Base-by-base conservation (phyloP, 163 green algal genomes). In the Volvox carteri region DNA sequence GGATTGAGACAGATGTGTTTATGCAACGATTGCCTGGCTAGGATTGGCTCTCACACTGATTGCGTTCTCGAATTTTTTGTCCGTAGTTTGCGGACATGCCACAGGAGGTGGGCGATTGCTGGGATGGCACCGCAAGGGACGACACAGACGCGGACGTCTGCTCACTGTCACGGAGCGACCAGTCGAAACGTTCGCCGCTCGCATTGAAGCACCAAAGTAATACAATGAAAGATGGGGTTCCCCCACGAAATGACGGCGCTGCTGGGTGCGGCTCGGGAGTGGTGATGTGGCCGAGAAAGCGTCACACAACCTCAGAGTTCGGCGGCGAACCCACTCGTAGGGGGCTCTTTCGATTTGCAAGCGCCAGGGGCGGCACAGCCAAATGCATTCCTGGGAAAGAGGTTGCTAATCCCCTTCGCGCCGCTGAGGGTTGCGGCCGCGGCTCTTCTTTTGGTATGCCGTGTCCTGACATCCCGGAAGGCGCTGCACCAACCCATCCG, bases 161-260 rank as follows among this genome's bases (percentile, higher is more conserved):
- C 7, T n/a, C 7, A 42, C 74, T 52, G 4, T 30, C 74, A 6
- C 74, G 74, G 42, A 83, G 46, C 74, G 74, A 83, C 74, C 74
- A 83, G 74, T 28, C 25, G 16, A 67, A 67, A 33, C 46, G 28
- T 1, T 83, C 46, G 1, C 72, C 72, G 28, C 9, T 28, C 37
- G 37, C 52, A 5, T 14, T 78, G 68, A 37, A 56, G 5, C n/a
- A n/a, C n/a, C n/a, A n/a, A n/a, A n/a, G n/a, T n/a, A n/a, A n/a
- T n/a, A n/a, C 56, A 50, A 7, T 44, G 30, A 11, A 52, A 18
- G 28, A 7, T 65, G 54, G 54, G 54, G 28, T 19, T 30, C 54
- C 54, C 6, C 54, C 8, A 30, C 54, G 54, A 23, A 23, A 65
- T 12, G 28, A 23, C 7, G 54, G 54, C 54, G 28, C 4, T 23